Evolutionary conservation across 2,329 filamentous ascomycete species (phyloP).

Genomic region (Colletotrichum sp.): DNA sequence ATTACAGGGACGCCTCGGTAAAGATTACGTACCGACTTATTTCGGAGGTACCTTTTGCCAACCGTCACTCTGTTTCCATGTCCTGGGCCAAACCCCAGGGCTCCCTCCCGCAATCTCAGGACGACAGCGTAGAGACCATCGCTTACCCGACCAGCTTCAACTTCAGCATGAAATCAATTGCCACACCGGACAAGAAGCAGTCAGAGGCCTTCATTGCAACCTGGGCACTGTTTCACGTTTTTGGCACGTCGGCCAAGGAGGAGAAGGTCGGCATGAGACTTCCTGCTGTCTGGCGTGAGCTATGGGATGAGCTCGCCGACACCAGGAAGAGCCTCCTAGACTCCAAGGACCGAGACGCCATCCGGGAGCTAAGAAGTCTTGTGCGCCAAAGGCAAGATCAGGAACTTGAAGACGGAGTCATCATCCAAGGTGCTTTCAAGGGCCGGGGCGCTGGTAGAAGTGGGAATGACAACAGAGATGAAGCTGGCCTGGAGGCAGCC

Average conservation of each 20-base stretch:
- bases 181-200: conserved; percentile 77
- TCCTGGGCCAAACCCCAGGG: conserved; percentile 79
- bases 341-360: conserved; percentile 68
- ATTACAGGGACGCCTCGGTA: conserved; percentile 68
- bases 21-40: conserved; percentile 72
- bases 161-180: conserved; percentile 77
- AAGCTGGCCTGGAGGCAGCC: conserved; percentile 48
- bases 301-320: conserved; percentile 81
- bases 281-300: conserved; percentile 80
- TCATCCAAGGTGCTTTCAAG: conserved; percentile 78
- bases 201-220: conserved; percentile 89
- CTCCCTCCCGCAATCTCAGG: conserved; percentile 43
- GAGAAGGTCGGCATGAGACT: conserved; percentile 84
- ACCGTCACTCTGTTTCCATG: conserved; percentile 76
- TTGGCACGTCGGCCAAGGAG: conserved; percentile 78
- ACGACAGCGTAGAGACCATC: conserved; percentile 41
- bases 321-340: conserved; percentile 74
- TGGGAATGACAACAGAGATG: conserved; percentile 53
- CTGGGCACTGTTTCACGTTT: conserved; percentile 80
- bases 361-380: conserved; percentile 73
- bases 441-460: conserved; percentile 56
- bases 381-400: conserved; percentile 72
- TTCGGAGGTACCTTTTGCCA: conserved; percentile 76
- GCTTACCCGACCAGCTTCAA: conserved; percentile 58
- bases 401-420: conserved; percentile 75